These are phyloP conservation scores for Tephrocybe rancida DNA, from an alignment of 768 basidiomycete species.

Conservation along the genomic window DNA sequence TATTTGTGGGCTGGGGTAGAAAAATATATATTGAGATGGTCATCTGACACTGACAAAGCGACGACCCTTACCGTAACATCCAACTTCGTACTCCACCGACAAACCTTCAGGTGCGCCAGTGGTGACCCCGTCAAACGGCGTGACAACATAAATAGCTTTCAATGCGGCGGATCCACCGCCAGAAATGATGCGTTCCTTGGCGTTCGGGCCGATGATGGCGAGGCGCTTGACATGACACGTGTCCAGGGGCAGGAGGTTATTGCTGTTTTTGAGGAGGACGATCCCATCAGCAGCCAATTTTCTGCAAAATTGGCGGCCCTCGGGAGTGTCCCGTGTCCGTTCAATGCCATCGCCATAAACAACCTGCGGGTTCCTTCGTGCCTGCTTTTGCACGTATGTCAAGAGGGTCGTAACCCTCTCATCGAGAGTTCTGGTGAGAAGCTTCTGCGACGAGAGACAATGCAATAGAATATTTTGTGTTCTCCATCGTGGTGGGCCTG, in stretches of 20 bases:
- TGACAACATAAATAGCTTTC: constrained; percentile 64
- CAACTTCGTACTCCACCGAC: constrained; percentile 58
- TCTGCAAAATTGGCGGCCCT: constrained; percentile 54
- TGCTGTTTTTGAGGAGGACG: constrained; percentile 67
- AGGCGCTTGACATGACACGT: constrained; percentile 43
- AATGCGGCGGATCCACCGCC: constrained; percentile 81
- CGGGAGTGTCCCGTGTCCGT: constrained; percentile 53
- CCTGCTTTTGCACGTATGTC: constrained; percentile 58
- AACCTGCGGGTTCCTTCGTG: constrained; percentile 55
- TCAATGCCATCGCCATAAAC: constrained; percentile 66
- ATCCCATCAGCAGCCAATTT: constrained; percentile 62
- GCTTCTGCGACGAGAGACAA: constrained; percentile 46
- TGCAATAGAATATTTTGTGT: constrained; percentile 41
- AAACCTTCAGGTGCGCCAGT: constrained; percentile 50
- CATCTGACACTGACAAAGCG: neutral
- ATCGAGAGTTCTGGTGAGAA: constrained; percentile 46
- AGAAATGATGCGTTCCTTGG: constrained; percentile 64
- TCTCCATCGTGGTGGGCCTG: constrained; percentile 73
- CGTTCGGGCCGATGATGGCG: constrained; percentile 72
- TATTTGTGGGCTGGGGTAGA: constrained; percentile 57
- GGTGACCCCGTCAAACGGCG: constrained; percentile 63
- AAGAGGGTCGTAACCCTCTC: constrained; percentile 53
- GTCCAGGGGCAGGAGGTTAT: constrained; percentile 55
- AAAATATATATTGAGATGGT: constrained; percentile 1
- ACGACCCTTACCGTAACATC: constrained; percentile 58